Conservation (phyloP, 2,329 filamentous ascomycete species). For the Diplocarpon mali region DNA sequence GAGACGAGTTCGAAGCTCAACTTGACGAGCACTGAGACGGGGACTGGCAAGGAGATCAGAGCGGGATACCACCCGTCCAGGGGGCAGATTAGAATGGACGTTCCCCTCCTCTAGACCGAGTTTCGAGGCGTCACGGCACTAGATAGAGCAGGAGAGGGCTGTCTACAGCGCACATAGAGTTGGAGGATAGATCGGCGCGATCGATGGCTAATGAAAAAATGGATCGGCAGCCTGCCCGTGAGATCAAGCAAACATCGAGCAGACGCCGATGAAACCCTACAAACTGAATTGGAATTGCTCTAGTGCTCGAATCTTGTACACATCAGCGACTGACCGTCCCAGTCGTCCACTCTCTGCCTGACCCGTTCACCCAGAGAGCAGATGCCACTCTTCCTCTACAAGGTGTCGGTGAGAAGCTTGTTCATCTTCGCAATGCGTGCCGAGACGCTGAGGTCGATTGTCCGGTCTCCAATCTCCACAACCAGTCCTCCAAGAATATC, state of each 20-base stretch:
- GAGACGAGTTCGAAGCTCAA: constrained; percentile 52
- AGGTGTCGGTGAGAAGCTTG: constrained; percentile 91
- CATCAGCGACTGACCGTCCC: constrained; percentile 1
- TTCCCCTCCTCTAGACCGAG: not conserved
- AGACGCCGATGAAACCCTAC: no score
- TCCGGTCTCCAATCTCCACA: constrained; percentile 94
- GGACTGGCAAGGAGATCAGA: not conserved
- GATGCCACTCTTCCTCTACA: constrained; percentile 61
- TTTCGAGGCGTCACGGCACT: not conserved
- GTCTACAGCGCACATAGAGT: constrained; percentile 4
- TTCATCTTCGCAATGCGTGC: constrained; percentile 96
- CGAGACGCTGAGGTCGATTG: constrained; percentile 93
- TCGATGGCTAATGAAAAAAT: not conserved
- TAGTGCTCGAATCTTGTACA: constrained; percentile 6
- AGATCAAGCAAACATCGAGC: not conserved
- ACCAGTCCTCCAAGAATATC: constrained; percentile 89
- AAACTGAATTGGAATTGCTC: constrained; percentile 3
- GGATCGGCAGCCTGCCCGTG: not conserved
- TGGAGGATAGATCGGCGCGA: constrained; percentile 6
- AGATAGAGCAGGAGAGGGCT: not conserved
- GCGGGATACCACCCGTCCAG: not conserved
- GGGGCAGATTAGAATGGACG: not conserved
- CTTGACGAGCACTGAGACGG: constrained; percentile 30
- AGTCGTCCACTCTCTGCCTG: not conserved
- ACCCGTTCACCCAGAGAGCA: constrained; percentile 25